These are phyloP conservation scores for Dillenia turbinata DNA, from an alignment of 164 flowering plant species.

Conservation along the genomic window DNA sequence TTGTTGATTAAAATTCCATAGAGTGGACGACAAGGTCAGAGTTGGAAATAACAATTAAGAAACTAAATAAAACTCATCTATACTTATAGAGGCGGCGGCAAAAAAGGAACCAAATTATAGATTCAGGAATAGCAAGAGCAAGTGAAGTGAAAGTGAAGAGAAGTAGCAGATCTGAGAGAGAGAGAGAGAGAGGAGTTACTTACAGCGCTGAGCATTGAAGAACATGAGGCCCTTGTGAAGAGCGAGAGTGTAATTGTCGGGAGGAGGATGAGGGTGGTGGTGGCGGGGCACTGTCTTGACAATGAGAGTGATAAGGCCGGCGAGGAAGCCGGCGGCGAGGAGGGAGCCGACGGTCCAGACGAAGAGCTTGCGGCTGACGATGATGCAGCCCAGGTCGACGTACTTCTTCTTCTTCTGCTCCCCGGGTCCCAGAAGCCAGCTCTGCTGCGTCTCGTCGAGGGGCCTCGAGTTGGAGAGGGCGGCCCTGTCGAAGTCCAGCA, in stretches of 20 bases:
- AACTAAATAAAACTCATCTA: not conserved
- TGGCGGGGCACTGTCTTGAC: slow-evolving; percentile 77
- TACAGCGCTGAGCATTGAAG: slow-evolving; percentile 78
- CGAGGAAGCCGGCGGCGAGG: slow-evolving; percentile 53
- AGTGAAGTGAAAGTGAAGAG: too few species aligned
- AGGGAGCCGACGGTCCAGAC: slow-evolving; percentile 77
- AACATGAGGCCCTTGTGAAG: slow-evolving; percentile 76
- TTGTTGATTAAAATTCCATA: too few species aligned
- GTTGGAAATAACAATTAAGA: not conserved
- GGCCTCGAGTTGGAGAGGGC: slow-evolving; percentile 67
- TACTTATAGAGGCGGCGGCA: not conserved
- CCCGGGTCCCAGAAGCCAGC: slow-evolving; percentile 87
- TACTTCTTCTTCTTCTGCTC: slow-evolving; percentile 94
- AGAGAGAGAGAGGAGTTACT: slow-evolving; percentile 5
- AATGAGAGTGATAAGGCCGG: slow-evolving; percentile 64
- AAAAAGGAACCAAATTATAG: not conserved
- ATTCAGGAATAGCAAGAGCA: not conserved
- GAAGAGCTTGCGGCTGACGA: slow-evolving; percentile 87
- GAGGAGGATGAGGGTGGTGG: slow-evolving; percentile 50
- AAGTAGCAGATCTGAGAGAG: not conserved
- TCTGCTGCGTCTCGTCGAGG: slow-evolving; percentile 91
- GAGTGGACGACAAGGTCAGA: not conserved
- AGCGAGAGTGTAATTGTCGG: slow-evolving; percentile 78
- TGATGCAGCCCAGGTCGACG: slow-evolving; percentile 92
- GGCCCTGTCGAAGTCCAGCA: slow-evolving; percentile 78